Conservation (phyloP, 108 stramenopile species). For the Tribonema minus region DNA sequence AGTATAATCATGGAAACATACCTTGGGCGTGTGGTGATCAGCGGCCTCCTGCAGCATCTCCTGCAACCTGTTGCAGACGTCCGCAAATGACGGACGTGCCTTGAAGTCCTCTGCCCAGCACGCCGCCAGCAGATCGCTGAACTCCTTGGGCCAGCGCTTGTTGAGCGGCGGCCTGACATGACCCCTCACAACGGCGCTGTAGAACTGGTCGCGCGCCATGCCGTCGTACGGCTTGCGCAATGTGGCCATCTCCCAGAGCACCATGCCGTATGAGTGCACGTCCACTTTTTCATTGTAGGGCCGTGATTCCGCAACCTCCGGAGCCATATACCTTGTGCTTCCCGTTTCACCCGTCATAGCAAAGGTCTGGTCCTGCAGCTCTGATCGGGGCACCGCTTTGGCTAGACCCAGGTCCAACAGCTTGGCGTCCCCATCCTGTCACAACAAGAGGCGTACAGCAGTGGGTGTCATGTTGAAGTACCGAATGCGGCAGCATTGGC, state of each 20-base stretch:
- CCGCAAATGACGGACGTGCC: conserved; percentile 33
- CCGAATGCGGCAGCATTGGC: too few species aligned
- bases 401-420: conserved; percentile 53
- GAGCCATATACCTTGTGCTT: conserved; percentile 84
- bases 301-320: conserved; percentile 56
- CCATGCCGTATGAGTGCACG: conserved; percentile 69
- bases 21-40: too few species aligned
- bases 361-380: conserved; percentile 34
- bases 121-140: conserved; percentile 53
- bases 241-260: conserved; percentile 89
- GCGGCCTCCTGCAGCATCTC: conserved; percentile 33
- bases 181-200: conserved; percentile 76
- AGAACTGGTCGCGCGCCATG: conserved; percentile 36
- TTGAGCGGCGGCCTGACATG: conserved; percentile 73
- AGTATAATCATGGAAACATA: too few species aligned
- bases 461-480: too few species aligned
- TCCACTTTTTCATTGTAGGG: conserved; percentile 54
- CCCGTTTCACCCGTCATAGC: conserved; percentile 58
- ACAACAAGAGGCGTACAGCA: too few species aligned
- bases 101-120: conserved; percentile 35
- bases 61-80: conserved; percentile 32
- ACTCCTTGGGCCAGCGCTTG: conserved; percentile 82
- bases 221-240: conserved; percentile 87
- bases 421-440: conserved; percentile 41
- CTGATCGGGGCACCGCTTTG: conserved; percentile 43